phyloP scores from a whole-genome alignment of 257 asterid genomes.

The Anisodus acutangulus region DNA sequence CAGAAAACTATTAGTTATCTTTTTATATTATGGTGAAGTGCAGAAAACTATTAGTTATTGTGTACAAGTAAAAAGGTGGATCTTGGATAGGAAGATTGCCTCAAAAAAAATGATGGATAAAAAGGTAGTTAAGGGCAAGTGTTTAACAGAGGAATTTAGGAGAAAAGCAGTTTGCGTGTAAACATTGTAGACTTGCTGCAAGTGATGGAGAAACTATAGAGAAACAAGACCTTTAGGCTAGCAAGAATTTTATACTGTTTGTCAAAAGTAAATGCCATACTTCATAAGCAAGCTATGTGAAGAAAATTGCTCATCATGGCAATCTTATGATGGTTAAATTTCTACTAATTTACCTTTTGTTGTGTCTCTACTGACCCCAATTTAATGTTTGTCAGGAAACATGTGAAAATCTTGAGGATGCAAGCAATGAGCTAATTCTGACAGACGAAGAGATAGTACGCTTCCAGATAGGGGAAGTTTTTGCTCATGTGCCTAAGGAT shows the following conservation, averaged over 20 bases:
- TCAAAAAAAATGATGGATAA: neutral
- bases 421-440: slow-evolving; percentile 88
- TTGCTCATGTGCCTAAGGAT: slow-evolving; percentile 80
- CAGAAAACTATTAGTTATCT: neutral
- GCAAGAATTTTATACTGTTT: neutral
- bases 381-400: neutral
- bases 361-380: neutral
- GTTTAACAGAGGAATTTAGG: neutral
- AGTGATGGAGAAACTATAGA: neutral
- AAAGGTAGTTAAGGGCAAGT: neutral
- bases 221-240: neutral
- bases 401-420: slow-evolving; percentile 84
- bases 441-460: slow-evolving; percentile 65
- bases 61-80: neutral
- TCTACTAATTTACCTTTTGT: neutral
- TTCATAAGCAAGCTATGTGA: neutral
- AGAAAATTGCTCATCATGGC: slow-evolving; percentile 4
- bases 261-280: slow-evolving; percentile 7
- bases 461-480: slow-evolving; percentile 67
- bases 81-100: slow-evolving; percentile 5
- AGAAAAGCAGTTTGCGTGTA: neutral
- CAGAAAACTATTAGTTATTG: neutral
- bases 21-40: slow-evolving; percentile 1
- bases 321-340: neutral
- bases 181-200: neutral